Evolutionary conservation across 1,139 yeast species (phyloP), one percentile per base, ranked within the genome.

Genomic region (Wickerhamiella infanticola): DNA sequence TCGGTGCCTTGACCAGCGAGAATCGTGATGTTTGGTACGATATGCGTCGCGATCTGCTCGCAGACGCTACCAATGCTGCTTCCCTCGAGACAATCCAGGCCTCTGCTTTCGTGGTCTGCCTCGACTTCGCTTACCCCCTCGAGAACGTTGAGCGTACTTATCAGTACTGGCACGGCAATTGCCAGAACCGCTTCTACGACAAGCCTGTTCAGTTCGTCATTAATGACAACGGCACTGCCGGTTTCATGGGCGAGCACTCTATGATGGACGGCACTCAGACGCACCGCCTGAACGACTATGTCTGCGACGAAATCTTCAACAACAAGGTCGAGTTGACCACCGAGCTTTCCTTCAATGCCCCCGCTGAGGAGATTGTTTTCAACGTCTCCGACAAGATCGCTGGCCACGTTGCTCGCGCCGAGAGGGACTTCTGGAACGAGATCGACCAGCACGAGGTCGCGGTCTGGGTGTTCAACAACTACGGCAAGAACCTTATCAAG

Each of bases 221-320:
- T 47, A 69, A 82, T 52, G 80, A 78, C 53, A 86, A 85, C 63
- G 95, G 94, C 51, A 72, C 78, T 55, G 83, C 95, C 24, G 97
- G 96, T 1, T 88, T 86, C 69, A 68, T 86, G 61, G 97, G 95
- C 51, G 98, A 90, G 67, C 98, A 90, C 68, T 85, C 96, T 35
- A 82, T 77, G 72, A 90, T 90, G 97, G 98, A 90, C 64, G 98
- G 97, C 52, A 85, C 96, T 24, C 95, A 96, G 58, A 90, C 95
- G 37, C 79, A 84, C 57, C 79, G 88, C 58, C 68, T 90, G 67
- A 88, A 88, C 65, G 88, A 85, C 65, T 79, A 72, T 59, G 72
- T 88, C 44, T 71, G 78, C 54, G 72, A 72, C 46, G 74, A 76
- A 56, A 67, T 83, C 51, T 52, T 63, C 53, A 72, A 77, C 56